Conservation (phyloP, 176 grass and related monocot species). For the Chrysopogon serrulatus region DNA sequence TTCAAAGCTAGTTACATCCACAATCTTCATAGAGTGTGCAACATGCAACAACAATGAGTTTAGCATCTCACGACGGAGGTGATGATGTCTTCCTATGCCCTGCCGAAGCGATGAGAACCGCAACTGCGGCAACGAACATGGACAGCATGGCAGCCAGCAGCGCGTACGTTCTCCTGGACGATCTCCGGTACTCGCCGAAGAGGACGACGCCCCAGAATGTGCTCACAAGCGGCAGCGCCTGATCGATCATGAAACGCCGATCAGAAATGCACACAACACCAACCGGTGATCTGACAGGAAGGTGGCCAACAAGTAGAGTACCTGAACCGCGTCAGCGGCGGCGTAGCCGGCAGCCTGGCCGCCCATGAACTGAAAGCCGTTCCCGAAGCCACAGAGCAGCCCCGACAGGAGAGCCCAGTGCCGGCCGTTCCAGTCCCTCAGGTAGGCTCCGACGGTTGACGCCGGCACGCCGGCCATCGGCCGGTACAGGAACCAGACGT, state of each 20-base stretch:
- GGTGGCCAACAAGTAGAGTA: too few species aligned
- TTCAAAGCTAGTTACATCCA: too few species aligned
- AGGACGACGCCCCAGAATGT: conserved; percentile 75
- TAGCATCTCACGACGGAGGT: too few species aligned
- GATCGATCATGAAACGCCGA: too few species aligned
- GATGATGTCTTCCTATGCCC: too few species aligned
- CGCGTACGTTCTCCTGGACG: conserved; percentile 57
- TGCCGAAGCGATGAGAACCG: conserved; percentile 81
- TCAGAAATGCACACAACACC: too few species aligned
- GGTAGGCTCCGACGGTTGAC: conserved; percentile 43
- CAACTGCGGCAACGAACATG: conserved; percentile 75
- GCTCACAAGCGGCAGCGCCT: conserved; percentile 80
- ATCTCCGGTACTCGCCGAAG: conserved; percentile 64
- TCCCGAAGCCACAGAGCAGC: conserved; percentile 51
- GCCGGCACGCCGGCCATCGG: conserved; percentile 42
- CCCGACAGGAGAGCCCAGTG: conserved; percentile 48
- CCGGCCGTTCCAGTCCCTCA: conserved; percentile 41
- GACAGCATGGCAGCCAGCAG: conserved; percentile 64
- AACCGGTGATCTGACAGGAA: too few species aligned
- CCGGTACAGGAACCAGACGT: conserved; percentile 54
- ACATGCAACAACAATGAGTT: too few species aligned
- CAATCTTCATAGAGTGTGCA: too few species aligned
- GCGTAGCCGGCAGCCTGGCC: conserved; percentile 66
- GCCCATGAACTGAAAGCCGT: conserved; percentile 92
- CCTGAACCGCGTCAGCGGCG: conserved; percentile 68